Base-by-base conservation (phyloP, 1,284 basidiomycete genomes). In the Ceratobasidium sp. region DNA sequence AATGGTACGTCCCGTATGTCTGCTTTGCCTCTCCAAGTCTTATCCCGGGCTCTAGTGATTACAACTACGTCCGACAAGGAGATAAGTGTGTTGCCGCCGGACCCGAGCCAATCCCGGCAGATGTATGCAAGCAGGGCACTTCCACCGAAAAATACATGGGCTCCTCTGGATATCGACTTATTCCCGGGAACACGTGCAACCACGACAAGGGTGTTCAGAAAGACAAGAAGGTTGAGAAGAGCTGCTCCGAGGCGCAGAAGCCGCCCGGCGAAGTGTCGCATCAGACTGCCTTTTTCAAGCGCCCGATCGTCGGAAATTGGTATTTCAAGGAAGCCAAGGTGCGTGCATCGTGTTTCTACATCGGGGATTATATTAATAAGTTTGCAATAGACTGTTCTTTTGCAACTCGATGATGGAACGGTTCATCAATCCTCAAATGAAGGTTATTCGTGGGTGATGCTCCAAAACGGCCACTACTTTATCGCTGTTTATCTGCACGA, bases 391-490 rank as follows among this genome's bases (percentile, higher is more conserved):
- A 96, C 96, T 0, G 91, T 99, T 71, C 90, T 99, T 28, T 91
- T 95, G 44, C 93, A 95, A 40, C 88, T 98, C 3, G 84, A 84
- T 1, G 95, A 98, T 82, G 87, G 91, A 78, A 89, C 90, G 0
- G 88, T 98, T 75, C 99, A 95, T 94, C 96, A 98, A 86, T 98
- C 96, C 0, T 90, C 90, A 82, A 98, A 97, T 84, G 97, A 99
- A 84, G 97, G 97, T 0, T 96, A 95, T 84, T 92, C 92, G 0
- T 99, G 97, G 97, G 88, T 88, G 70, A 91, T 91, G 80, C 87
- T 92, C 15, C 86, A 85, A 81, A 87, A 90, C 0, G 87, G 86
- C 1, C 87, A 92, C 77, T 89, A 87, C 3, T 95, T 97, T 86
- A 86, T 98, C 52, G 91, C 90, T 0, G 93, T 99, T 85, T 93